Conservation (phyloP, 2,329 filamentous ascomycete genomes). For the Sporothrix protearum region DNA sequence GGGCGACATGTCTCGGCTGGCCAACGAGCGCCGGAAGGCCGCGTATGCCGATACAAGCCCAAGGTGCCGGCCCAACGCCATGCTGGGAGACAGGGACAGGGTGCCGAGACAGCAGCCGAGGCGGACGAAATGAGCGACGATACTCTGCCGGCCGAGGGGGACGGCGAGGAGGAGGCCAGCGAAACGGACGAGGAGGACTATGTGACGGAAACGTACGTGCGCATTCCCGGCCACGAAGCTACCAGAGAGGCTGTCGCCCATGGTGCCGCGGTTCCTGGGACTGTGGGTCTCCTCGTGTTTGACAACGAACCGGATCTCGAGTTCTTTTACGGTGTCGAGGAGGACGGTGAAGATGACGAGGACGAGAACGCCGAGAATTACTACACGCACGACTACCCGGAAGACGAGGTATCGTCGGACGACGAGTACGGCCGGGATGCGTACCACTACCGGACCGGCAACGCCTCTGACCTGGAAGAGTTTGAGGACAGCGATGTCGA, state of each 20-base stretch:
- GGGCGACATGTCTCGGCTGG: conserved; percentile 20
- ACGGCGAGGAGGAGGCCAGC: conserved; percentile 42
- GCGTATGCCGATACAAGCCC: conserved; percentile 28
- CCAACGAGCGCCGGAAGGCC: conserved; percentile 22
- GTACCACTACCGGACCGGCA: conserved; percentile 52
- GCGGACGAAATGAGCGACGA: conserved; percentile 38
- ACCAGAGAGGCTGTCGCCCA: conserved; percentile 37
- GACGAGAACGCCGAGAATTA: conserved; percentile 73
- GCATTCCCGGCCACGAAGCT: conserved; percentile 47
- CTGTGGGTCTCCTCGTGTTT: conserved; percentile 55
- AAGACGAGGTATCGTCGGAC: conserved; percentile 72
- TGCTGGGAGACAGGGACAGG: conserved; percentile 27
- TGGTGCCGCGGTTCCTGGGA: conserved; percentile 43
- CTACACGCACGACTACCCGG: conserved; percentile 75
- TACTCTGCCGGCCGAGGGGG: conserved; percentile 34
- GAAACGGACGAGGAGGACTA: conserved; percentile 54
- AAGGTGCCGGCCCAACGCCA: conserved; percentile 18
- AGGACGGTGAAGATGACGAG: conserved; percentile 58
- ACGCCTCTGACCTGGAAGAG: conserved; percentile 55
- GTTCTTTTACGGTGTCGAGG: conserved; percentile 58
- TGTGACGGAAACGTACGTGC: conserved; percentile 62
- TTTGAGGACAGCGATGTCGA: conserved; percentile 44
- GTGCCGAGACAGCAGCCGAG: conserved; percentile 24
- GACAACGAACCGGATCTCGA: conserved; percentile 57
- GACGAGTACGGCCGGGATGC: conserved; percentile 58